Evolutionary conservation across 1,284 basidiomycete species (phyloP).

Genomic region (Xerocomus amazonicus): DNA sequence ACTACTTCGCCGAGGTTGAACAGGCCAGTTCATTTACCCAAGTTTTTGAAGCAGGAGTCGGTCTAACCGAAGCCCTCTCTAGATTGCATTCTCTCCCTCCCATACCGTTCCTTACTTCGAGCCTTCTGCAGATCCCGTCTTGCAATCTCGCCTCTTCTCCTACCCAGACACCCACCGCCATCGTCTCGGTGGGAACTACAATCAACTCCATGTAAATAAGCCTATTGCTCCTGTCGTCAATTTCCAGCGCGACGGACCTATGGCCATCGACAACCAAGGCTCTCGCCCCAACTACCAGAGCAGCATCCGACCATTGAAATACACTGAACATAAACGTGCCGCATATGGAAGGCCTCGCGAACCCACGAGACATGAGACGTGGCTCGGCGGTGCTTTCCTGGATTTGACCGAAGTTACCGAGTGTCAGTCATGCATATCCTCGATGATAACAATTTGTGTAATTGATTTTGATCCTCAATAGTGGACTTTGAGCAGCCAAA

Average conservation of each 20-base stretch:
- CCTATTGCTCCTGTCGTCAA: constrained; percentile 71
- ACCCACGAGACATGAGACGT: constrained; percentile 63
- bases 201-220: constrained; percentile 88
- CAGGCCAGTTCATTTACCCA: constrained; percentile 45
- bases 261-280: constrained; percentile 77
- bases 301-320: constrained; percentile 61
- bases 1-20: constrained; percentile 86
- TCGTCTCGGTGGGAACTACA: constrained; percentile 83
- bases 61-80: constrained; percentile 22
- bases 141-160: constrained; percentile 91
- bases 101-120: constrained; percentile 87
- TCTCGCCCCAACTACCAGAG: constrained; percentile 84
- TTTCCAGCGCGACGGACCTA: constrained; percentile 82
- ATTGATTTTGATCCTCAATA: constrained; percentile 26
- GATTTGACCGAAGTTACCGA: constrained; percentile 80
- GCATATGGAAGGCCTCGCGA: constrained; percentile 40
- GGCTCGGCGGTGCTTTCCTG: constrained; percentile 67
- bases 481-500: constrained; percentile 93
- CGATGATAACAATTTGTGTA: not conserved
- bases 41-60: not conserved
- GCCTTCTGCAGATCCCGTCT: constrained; percentile 83
- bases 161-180: constrained; percentile 95
- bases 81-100: constrained; percentile 82
- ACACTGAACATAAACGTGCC: constrained; percentile 38
- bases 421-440: constrained; percentile 49